A percentile compares a stretch with the other conserved stretches of the same genome.
Evolutionary conservation across 345 rosid genomes (phyloP).

Genomic region (Psidium guajava): DNA sequence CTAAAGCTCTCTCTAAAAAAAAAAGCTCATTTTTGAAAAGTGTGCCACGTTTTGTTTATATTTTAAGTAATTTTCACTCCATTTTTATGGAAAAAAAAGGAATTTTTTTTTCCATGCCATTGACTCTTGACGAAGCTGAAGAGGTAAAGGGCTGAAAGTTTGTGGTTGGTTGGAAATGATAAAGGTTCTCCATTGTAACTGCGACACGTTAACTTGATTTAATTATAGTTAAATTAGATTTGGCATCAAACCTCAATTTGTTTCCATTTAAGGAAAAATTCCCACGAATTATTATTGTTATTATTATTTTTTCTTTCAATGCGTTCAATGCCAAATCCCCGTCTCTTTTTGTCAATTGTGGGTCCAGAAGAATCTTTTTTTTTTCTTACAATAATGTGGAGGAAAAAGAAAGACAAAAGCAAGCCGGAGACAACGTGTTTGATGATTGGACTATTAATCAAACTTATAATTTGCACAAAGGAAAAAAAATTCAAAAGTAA

Average conservation of each 20-base stretch:
- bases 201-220: not conserved
- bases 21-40: not conserved
- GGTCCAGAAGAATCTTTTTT: not conserved
- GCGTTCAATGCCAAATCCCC: not conserved
- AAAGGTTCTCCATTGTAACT: not conserved
- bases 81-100: not conserved
- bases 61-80: not conserved
- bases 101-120: not conserved
- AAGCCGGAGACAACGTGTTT: not conserved
- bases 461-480: not conserved
- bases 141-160: not conserved
- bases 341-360: not conserved
- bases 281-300: not conserved
- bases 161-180: not conserved
- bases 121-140: not conserved
- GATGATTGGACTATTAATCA: not conserved
- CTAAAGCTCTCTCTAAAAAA: not conserved
- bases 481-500: not conserved
- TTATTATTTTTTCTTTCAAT: not conserved
- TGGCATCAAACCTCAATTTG: not conserved
- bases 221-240: not conserved
- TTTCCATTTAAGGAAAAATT: not conserved
- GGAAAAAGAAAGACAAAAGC: not conserved
- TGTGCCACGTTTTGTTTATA: not conserved
- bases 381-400: not conserved